Evolutionary conservation across 2,329 filamentous ascomycete species (phyloP).

Genomic region (Colletotrichum graminicola): DNA sequence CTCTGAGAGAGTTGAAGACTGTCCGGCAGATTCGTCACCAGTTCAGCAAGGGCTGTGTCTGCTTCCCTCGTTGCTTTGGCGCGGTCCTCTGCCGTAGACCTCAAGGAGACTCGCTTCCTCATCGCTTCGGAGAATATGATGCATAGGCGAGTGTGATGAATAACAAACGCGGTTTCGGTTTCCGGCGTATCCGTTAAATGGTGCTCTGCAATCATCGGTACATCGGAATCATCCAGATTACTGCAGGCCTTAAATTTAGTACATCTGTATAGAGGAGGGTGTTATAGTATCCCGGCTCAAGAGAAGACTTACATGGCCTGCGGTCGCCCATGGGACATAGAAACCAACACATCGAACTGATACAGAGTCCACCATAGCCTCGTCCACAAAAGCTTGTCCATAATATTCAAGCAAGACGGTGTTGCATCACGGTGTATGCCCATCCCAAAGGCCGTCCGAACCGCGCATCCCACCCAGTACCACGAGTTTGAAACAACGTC

Average conservation of each 20-base stretch:
- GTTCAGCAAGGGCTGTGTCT: slow-evolving; percentile 49
- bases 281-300: no score
- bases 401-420: slow-evolving; percentile 47
- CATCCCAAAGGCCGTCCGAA: slow-evolving; percentile 63
- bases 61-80: slow-evolving; percentile 48
- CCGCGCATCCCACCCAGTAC: slow-evolving; percentile 65
- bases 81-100: slow-evolving; percentile 43
- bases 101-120: slow-evolving; percentile 43
- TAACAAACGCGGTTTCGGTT: slow-evolving; percentile 58
- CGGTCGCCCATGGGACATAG: slow-evolving; percentile 61
- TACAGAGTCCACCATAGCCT: slow-evolving; percentile 57
- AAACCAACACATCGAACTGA: slow-evolving; percentile 54
- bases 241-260: slow-evolving; percentile 33
- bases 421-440: slow-evolving; percentile 62
- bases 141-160: slow-evolving; percentile 63
- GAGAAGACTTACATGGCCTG: slow-evolving; percentile 56
- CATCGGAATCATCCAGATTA: slow-evolving; percentile 64
- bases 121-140: slow-evolving; percentile 60
- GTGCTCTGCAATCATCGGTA: slow-evolving; percentile 55
- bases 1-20: slow-evolving; percentile 45
- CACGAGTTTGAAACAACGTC: slow-evolving; percentile 66
- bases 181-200: slow-evolving; percentile 58
- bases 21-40: slow-evolving; percentile 48
- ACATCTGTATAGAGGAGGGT: background rate
- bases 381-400: slow-evolving; percentile 53